Base-by-base conservation (phyloP, 371 early-diverging fungal species). In the Smittium mucronatum region DNA sequence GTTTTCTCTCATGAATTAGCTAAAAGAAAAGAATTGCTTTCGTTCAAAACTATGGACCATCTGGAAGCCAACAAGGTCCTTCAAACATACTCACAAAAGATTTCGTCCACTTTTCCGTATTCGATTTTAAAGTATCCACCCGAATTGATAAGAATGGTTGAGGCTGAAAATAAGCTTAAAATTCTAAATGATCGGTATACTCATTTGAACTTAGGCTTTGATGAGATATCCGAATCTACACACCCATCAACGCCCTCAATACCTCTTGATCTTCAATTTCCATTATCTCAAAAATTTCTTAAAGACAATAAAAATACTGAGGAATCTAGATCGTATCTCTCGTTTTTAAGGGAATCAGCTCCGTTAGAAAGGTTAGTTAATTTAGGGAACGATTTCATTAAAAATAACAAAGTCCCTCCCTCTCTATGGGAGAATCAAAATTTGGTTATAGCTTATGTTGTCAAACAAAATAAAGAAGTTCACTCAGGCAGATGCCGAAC, bases 141-240 rank as follows among this genome's bases (percentile, higher is more conserved):
- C 72, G 79, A 91, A 16, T 78, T 95, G 47, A 74, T 83, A 16
- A 81, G 85, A 59, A 80, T 91, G 78, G 81, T 83, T 34, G 83
- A 87, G 32, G 86, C 85, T 5, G 90, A 88, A 29, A 72, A 72
- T 34, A 74, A 73, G 1, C 67, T 78, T n/a, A 68, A 74, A 29
- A 71, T 65, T 11, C 16, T 61, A 33, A 33, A 28, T 33, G 33
- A 61, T 16, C 5, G 63, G 63, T 61, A 61, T 26, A 61, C 29
- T 30, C 29, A 33, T 28, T 33, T 61, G n/a, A 33, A 61, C n/a
- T 16, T 61, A 26, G 33, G 63, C 11, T 30, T 28, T 28, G 63
- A 28, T 30, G 33, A 61, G 26, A 33, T 30, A 11, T 11, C 31
- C 16, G 63, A 26, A 28, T 30, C 33, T 28, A 28, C 29, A 15